phyloP scores from a whole-genome alignment of 108 stramenopile genomes.

The Cyclotella baltica region DNA sequence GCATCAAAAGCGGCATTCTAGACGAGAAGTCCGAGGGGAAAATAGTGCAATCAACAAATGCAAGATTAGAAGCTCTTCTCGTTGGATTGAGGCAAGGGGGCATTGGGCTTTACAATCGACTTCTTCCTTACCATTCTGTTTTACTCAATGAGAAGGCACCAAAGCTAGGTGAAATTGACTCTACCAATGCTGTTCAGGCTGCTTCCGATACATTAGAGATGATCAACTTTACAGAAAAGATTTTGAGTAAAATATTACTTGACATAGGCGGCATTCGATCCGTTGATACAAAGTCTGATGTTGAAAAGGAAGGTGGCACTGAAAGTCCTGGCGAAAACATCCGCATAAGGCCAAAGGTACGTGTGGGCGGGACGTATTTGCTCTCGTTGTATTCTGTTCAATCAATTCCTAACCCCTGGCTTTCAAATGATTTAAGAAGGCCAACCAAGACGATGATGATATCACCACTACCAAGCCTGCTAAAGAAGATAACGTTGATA shows the following conservation, averaged over 20 bases:
- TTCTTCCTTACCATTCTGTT: conserved; percentile 60
- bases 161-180: conserved; percentile 53
- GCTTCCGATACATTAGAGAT: conserved; percentile 63
- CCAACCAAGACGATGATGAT: conserved; percentile 6
- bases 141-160: conserved; percentile 60
- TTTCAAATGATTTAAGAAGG: background rate
- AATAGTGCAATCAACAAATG: conserved; percentile 65
- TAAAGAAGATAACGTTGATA: conserved; percentile 17
- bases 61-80: conserved; percentile 65
- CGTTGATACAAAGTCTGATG: conserved; percentile 31
- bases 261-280: conserved; percentile 52
- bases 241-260: conserved; percentile 57
- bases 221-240: conserved; percentile 51
- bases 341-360: conserved; percentile 37
- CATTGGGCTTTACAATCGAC: conserved; percentile 70
- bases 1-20: conserved; percentile 53
- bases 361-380: conserved; percentile 2
- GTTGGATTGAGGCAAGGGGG: conserved; percentile 74
- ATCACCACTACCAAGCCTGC: conserved; percentile 36
- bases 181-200: conserved; percentile 52
- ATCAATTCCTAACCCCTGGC: background rate
- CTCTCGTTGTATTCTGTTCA: background rate
- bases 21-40: conserved; percentile 58
- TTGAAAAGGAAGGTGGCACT: conserved; percentile 21
- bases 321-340: conserved; percentile 33